Conservation (phyloP, 2,329 filamentous ascomycete species). For the Sarocladiaceae sp. region DNA sequence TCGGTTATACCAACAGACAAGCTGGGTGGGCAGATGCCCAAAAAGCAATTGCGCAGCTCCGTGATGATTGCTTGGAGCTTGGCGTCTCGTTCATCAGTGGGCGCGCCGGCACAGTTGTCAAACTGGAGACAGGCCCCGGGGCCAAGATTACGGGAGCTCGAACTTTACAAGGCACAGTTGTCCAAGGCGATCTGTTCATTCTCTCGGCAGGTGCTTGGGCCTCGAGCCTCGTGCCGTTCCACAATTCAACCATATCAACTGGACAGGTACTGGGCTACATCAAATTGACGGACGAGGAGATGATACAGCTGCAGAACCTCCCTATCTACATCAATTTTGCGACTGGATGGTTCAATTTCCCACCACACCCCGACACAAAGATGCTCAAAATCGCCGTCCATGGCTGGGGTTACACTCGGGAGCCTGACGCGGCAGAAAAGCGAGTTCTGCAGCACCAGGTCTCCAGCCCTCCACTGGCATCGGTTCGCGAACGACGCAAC, state of each 20-base stretch:
- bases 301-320: slow-evolving; percentile 12
- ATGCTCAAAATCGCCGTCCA: slow-evolving; percentile 17
- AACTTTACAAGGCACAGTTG: slow-evolving; percentile 1
- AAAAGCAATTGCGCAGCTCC: slow-evolving; percentile 14
- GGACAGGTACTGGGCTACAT: slow-evolving; percentile 15
- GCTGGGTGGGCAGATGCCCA: slow-evolving; percentile 16
- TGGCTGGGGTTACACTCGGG: slow-evolving; percentile 16
- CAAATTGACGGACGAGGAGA: slow-evolving; percentile 13
- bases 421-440: slow-evolving; percentile 2
- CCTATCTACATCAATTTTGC: slow-evolving; percentile 17
- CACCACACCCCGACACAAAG: slow-evolving; percentile 14
- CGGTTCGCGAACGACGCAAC: slow-evolving; percentile 11
- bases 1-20: slow-evolving; percentile 13
- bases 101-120: slow-evolving; percentile 11
- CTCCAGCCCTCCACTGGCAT: slow-evolving; percentile 10
- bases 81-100: slow-evolving; percentile 14
- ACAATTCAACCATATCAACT: slow-evolving; percentile 15
- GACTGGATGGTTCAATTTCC: slow-evolving; percentile 18
- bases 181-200: slow-evolving; percentile 13
- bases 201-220: slow-evolving; percentile 15
- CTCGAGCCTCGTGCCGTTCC: slow-evolving; percentile 8
- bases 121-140: slow-evolving; percentile 8
- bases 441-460: slow-evolving; percentile 4
- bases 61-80: slow-evolving; percentile 14
- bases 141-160: slow-evolving; percentile 8